These are phyloP conservation scores for Carnegiea gigantea DNA, from an alignment of 179 eudicot species.

Conservation along the genomic window DNA sequence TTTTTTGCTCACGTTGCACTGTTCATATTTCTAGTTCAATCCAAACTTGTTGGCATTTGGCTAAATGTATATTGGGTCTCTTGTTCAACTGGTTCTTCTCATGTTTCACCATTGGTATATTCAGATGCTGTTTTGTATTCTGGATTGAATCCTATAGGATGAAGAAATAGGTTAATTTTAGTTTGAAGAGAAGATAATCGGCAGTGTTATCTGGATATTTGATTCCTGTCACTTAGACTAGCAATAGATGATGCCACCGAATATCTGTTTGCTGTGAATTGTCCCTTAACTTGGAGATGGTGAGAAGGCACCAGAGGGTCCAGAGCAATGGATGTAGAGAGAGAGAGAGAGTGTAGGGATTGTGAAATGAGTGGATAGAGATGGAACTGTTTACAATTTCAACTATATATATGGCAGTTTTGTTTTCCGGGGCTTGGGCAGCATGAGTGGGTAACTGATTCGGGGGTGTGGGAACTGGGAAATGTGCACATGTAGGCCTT, in stretches of 20 bases:
- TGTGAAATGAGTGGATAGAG: no score
- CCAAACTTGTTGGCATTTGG: constrained; percentile 3
- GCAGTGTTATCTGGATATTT: not conserved
- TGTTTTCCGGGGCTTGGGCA: no score
- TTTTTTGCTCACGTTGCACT: constrained; percentile 8
- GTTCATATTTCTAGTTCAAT: constrained; percentile 6
- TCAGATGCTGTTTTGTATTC: constrained; percentile 11
- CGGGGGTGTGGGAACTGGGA: no score
- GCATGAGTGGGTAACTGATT: no score
- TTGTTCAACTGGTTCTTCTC: constrained; percentile 22
- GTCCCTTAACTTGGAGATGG: not conserved
- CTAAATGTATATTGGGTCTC: not conserved
- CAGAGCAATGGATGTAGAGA: no score
- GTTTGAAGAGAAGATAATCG: not conserved
- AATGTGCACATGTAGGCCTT: no score
- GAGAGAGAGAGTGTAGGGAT: no score
- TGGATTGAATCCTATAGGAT: not conserved
- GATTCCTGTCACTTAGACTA: not conserved
- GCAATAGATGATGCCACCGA: not conserved
- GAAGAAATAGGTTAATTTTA: not conserved
- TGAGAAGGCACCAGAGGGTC: not conserved
- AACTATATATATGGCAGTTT: no score
- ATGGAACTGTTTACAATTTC: no score
- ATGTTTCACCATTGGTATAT: constrained; percentile 23
- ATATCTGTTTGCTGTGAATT: not conserved